A percentile compares a stretch with the other conserved stretches of the same genome.
Conservation (phyloP, 2,329 filamentous ascomycete genomes). For the Diaporthe capsici region DNA sequence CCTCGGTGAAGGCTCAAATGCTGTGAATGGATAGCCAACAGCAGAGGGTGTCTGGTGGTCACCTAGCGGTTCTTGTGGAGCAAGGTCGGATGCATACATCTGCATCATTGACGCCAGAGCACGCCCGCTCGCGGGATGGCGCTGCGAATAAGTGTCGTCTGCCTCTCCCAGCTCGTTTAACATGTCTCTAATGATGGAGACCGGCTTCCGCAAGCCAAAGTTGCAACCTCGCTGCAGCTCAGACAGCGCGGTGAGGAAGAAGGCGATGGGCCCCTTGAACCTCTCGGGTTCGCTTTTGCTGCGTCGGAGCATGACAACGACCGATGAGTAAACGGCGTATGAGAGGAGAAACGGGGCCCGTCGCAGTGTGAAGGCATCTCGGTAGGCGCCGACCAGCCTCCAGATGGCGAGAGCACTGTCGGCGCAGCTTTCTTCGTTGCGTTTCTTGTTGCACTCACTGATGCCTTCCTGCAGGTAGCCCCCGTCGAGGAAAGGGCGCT, state of each 20-base stretch:
- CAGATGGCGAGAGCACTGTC: constrained; percentile 3
- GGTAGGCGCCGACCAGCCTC: constrained; percentile 4
- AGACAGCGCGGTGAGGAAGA: neutral
- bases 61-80: neutral
- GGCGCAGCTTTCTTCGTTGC: constrained; percentile 1
- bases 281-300: neutral
- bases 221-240: constrained; percentile 8
- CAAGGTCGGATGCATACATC: neutral
- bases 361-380: neutral
- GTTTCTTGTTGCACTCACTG: neutral
- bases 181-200: constrained; percentile 3
- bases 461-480: constrained; percentile 16
- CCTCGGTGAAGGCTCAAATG: constrained; percentile 1
- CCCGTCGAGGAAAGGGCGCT: neutral
- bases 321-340: constrained; percentile 2
- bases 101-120: constrained; percentile 2
- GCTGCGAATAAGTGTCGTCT: neutral
- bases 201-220: constrained; percentile 13
- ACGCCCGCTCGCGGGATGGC: neutral
- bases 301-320: neutral
- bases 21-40: neutral
- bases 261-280: constrained; percentile 3
- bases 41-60: neutral
- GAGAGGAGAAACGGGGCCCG: constrained; percentile 4
- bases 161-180: neutral